phyloP scores from a whole-genome alignment of 345 rosid genomes.

The Lepidium aucheri region DNA sequence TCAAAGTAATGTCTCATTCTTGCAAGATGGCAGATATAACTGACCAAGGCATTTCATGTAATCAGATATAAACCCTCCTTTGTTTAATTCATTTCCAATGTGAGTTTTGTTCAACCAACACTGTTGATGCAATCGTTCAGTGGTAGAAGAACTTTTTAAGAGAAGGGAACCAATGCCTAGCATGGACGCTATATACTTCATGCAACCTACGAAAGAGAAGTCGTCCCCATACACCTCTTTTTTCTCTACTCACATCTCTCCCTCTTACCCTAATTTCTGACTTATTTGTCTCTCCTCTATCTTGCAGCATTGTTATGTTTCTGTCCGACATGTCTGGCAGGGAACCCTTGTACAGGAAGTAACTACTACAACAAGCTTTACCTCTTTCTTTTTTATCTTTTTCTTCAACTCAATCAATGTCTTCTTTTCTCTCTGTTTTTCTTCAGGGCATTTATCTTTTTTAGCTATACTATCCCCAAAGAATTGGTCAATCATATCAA shows the following conservation, averaged over 20 bases:
- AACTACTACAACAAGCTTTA: background rate
- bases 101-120: background rate
- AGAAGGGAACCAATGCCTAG: slow-evolving; percentile 84
- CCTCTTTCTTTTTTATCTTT: background rate
- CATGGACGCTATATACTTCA: slow-evolving; percentile 85
- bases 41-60: slow-evolving; percentile 92
- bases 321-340: slow-evolving; percentile 98
- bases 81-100: background rate
- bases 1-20: slow-evolving; percentile 80
- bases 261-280: background rate
- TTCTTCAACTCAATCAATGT: background rate
- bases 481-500: slow-evolving; percentile 83
- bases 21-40: slow-evolving; percentile 96
- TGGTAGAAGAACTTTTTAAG: slow-evolving; percentile 95
- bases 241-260: background rate
- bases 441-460: slow-evolving; percentile 76
- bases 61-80: background rate
- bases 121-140: slow-evolving; percentile 21
- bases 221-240: slow-evolving; percentile 2
- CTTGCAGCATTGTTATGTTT: slow-evolving; percentile 91
- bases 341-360: slow-evolving; percentile 91
- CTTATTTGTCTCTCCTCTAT: slow-evolving; percentile 22
- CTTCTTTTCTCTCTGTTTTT: background rate
- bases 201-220: slow-evolving; percentile 94
- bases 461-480: slow-evolving; percentile 67